These are phyloP conservation scores for Fusarium sacchari DNA, from an alignment of 2,329 filamentous ascomycete species.

Conservation along the genomic window DNA sequence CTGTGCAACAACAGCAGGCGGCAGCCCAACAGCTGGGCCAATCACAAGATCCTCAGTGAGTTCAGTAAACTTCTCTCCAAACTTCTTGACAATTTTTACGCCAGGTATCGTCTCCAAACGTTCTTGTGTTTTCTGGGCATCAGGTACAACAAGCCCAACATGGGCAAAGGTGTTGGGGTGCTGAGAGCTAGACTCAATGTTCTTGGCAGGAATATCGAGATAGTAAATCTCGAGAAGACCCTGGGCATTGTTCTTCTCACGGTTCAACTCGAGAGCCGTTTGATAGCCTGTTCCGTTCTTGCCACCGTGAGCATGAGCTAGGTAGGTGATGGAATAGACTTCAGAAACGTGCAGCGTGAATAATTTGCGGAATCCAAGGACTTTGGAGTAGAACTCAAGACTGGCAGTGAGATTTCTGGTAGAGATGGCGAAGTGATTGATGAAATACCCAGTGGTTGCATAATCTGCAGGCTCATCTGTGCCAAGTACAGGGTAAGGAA, in stretches of 20 bases:
- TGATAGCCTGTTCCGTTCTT: constrained; percentile 5
- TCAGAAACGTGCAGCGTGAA: background rate
- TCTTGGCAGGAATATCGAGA: background rate
- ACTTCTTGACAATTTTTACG: background rate
- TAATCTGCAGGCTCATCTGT: background rate
- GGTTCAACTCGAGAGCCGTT: background rate
- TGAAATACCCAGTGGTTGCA: background rate
- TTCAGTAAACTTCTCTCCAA: background rate
- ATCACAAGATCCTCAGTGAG: background rate
- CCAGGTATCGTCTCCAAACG: background rate
- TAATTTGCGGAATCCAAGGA: constrained; percentile 1
- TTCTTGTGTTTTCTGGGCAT: background rate
- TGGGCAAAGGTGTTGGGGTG: background rate
- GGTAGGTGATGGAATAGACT: background rate
- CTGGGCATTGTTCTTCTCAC: constrained; percentile 5
- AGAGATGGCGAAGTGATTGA: constrained; percentile 3
- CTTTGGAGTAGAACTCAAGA: background rate
- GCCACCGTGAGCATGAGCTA: background rate
- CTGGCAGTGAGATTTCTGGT: constrained; percentile 3
- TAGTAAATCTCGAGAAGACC: constrained; percentile 1
- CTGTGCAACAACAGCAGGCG: background rate
- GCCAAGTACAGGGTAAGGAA: background rate
- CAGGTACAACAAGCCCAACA: constrained; percentile 1
- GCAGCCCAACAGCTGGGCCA: background rate
- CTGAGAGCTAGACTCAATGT: background rate